Percentiles rank a stretch among this genome's conserved stretches.
These are phyloP conservation scores for Penicillium sp. DNA, from an alignment of 2,329 filamentous ascomycete species.

Conservation along the genomic window DNA sequence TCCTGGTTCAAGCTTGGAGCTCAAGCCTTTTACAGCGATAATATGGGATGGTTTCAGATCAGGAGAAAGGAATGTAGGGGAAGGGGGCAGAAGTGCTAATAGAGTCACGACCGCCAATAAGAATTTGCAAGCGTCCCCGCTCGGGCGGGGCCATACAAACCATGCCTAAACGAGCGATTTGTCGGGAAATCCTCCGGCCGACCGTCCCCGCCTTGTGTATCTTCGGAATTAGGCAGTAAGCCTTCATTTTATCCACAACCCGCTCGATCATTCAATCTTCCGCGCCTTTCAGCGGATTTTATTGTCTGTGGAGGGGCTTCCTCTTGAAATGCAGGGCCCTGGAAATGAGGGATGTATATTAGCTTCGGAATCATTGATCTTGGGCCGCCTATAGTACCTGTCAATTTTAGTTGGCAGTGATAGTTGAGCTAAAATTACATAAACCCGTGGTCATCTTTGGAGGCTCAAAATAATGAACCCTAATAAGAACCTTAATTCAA, in stretches of 20 bases:
- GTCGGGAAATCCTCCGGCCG: not conserved
- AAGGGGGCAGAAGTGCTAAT: not conserved
- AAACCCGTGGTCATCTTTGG: not conserved
- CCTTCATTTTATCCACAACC: not conserved
- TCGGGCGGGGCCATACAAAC: not conserved
- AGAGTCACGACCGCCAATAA: not conserved
- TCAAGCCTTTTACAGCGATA: not conserved
- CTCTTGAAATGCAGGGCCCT: not conserved
- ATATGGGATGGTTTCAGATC: not conserved
- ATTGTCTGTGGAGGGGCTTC: not conserved
- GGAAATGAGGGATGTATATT: not conserved
- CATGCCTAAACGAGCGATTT: not conserved
- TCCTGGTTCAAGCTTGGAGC: slow-evolving; percentile 1
- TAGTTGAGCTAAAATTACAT: not conserved
- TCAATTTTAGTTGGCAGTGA: not conserved
- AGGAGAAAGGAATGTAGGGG: not conserved
- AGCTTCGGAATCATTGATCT: slow-evolving; percentile 1
- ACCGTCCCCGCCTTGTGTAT: not conserved
- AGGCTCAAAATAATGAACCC: not conserved
- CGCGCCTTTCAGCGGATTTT: not conserved
- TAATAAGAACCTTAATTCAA: not conserved
- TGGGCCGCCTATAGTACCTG: not conserved
- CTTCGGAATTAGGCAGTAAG: not conserved
- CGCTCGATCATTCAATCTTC: not conserved
- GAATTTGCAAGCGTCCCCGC: not conserved